These are phyloP conservation scores for Didymellaceae sp. DNA, from an alignment of 2,329 filamentous ascomycete genomes.

Conservation along the genomic window DNA sequence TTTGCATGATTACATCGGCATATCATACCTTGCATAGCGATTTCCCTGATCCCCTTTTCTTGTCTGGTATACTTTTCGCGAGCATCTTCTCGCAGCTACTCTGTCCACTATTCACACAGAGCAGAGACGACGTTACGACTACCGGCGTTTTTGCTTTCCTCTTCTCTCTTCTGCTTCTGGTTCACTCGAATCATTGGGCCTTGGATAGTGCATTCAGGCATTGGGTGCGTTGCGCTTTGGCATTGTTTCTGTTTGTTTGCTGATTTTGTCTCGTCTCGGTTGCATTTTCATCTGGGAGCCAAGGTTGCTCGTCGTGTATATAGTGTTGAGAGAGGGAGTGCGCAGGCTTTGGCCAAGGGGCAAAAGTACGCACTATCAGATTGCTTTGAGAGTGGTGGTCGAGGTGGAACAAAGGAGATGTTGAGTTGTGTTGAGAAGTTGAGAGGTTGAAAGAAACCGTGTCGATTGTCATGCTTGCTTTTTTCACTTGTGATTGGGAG, in stretches of 20 bases:
- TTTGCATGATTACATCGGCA: not conserved
- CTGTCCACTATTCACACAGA: not conserved
- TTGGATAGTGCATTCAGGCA: constrained; percentile 17
- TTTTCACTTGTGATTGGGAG: no score
- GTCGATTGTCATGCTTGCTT: no score
- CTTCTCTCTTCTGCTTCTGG: not conserved
- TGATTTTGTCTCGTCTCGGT: not conserved
- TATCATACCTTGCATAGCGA: constrained; percentile 6
- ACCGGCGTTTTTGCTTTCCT: constrained; percentile 2
- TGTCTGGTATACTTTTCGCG: not conserved
- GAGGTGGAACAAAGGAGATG: no score
- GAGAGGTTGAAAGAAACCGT: no score
- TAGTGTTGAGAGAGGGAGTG: not conserved
- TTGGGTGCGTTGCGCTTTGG: not conserved
- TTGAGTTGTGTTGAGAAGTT: no score
- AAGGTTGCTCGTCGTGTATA: not conserved
- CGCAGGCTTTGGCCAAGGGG: not conserved
- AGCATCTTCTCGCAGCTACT: not conserved
- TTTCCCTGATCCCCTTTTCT: not conserved
- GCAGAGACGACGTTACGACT: constrained; percentile 7
- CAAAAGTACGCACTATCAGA: no score
- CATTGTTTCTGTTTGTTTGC: not conserved
- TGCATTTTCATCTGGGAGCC: not conserved
- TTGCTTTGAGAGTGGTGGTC: no score
- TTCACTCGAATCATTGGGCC: not conserved